Conservation (phyloP, 352 stramenopile genomes). For the Globisporangium paddicum region DNA sequence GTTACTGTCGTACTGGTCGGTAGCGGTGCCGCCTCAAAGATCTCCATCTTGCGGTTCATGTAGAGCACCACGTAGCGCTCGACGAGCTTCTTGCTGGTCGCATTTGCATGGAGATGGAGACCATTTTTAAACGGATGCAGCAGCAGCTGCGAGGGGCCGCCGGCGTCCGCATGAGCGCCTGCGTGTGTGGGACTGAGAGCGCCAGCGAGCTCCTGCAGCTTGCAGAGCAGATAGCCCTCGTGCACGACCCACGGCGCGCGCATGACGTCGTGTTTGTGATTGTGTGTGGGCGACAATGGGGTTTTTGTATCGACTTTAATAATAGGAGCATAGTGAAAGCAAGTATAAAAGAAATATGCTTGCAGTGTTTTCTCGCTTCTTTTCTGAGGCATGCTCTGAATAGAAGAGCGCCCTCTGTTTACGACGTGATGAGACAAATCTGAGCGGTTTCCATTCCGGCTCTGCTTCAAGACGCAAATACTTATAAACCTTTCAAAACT, state of each 20-base stretch:
- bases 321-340: conserved; percentile 1
- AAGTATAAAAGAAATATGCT: neutral
- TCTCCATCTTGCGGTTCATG: conserved; percentile 77
- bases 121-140: conserved; percentile 9
- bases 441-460: neutral
- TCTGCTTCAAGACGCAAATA: neutral
- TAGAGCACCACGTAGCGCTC: conserved; percentile 74
- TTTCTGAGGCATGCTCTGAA: neutral
- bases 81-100: conserved; percentile 2
- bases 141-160: neutral
- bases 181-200: conserved; percentile 2
- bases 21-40: conserved; percentile 35
- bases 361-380: neutral
- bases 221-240: conserved; percentile 48
- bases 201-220: conserved; percentile 18
- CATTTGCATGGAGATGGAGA: neutral
- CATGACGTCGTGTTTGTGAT: conserved; percentile 18
- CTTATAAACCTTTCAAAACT: neutral
- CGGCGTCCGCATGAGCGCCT: neutral
- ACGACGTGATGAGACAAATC: neutral
- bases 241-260: conserved; percentile 50
- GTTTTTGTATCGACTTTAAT: neutral
- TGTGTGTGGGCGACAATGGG: neutral
- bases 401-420: conserved; percentile 8
- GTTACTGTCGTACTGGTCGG: neutral